Evolutionary conservation across 805 yeast genomes (phyloP).

Genomic region (Metschnikowia lunata): DNA sequence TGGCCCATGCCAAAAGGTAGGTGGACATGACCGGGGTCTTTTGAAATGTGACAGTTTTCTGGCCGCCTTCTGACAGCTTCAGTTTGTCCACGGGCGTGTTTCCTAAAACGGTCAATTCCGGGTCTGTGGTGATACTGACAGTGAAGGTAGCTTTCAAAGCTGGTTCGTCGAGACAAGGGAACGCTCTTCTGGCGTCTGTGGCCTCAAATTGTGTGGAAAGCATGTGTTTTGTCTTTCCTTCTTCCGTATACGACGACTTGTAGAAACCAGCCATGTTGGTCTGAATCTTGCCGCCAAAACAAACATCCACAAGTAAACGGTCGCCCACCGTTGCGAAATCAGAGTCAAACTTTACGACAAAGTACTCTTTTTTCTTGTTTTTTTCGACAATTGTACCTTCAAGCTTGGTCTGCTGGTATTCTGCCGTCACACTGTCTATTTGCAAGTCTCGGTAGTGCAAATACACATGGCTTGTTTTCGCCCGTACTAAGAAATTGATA

Average conservation of each 20-base stretch:
- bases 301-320: slow-evolving; percentile 24
- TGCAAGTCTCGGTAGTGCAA: slow-evolving; percentile 46
- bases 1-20: slow-evolving; percentile 55
- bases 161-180: slow-evolving; percentile 58
- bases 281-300: slow-evolving; percentile 43
- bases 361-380: slow-evolving; percentile 57
- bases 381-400: slow-evolving; percentile 23
- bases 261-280: slow-evolving; percentile 57
- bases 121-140: slow-evolving; percentile 35
- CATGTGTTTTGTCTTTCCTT: slow-evolving; percentile 36
- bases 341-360: slow-evolving; percentile 53
- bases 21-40: slow-evolving; percentile 54
- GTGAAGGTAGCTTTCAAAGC: slow-evolving; percentile 51
- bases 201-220: slow-evolving; percentile 56
- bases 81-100: slow-evolving; percentile 42
- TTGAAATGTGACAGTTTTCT: slow-evolving; percentile 34
- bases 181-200: slow-evolving; percentile 54
- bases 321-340: slow-evolving; percentile 23
- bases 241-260: slow-evolving; percentile 40
- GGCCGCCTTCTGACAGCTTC: slow-evolving; percentile 1
- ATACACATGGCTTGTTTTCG: slow-evolving; percentile 41
- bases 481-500: slow-evolving; percentile 44
- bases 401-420: slow-evolving; percentile 21
- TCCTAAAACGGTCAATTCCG: slow-evolving; percentile 38
- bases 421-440: slow-evolving; percentile 21